Evolutionary conservation across 2,329 filamentous ascomycete species (phyloP).

Genomic region (Hymenoscyphus linearis): DNA sequence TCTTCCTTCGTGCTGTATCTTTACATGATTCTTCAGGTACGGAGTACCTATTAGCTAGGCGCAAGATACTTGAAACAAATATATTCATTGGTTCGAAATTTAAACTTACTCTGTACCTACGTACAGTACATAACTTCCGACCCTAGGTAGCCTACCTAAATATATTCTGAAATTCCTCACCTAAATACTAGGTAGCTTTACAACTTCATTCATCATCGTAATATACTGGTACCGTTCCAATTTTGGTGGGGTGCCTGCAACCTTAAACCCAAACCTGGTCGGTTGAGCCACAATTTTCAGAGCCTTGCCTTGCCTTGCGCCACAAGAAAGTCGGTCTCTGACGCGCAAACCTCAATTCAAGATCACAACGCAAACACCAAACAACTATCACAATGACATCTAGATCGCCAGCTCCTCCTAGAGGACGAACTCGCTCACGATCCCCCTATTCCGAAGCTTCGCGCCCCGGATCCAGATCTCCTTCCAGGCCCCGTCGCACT

Average conservation of each 20-base stretch:
- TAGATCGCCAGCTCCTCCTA: conserved; percentile 25
- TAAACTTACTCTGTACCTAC: too few relatives aligned
- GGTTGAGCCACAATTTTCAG: neutral
- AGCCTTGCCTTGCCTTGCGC: neutral
- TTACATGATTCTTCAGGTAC: too few relatives aligned
- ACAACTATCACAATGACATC: conserved; percentile 20
- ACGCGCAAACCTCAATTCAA: neutral
- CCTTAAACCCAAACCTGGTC: neutral
- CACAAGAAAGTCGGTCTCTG: neutral
- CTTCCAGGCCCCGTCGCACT: conserved; percentile 27
- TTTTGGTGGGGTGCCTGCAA: neutral
- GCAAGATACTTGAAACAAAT: too few relatives aligned
- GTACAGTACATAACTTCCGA: too few relatives aligned
- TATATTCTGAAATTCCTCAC: too few relatives aligned
- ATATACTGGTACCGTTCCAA: too few relatives aligned
- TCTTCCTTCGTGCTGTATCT: too few relatives aligned
- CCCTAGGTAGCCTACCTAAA: too few relatives aligned
- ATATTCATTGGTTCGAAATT: too few relatives aligned
- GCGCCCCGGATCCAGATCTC: conserved; percentile 21
- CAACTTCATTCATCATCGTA: too few relatives aligned
- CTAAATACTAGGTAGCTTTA: too few relatives aligned
- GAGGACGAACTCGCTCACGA: conserved; percentile 26
- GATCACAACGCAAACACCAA: neutral
- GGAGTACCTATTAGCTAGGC: too few relatives aligned
- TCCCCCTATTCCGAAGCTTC: conserved; percentile 28